Evolutionary conservation across 2,329 filamentous ascomycete species (phyloP).

Genomic region (Monosporascus sp.): DNA sequence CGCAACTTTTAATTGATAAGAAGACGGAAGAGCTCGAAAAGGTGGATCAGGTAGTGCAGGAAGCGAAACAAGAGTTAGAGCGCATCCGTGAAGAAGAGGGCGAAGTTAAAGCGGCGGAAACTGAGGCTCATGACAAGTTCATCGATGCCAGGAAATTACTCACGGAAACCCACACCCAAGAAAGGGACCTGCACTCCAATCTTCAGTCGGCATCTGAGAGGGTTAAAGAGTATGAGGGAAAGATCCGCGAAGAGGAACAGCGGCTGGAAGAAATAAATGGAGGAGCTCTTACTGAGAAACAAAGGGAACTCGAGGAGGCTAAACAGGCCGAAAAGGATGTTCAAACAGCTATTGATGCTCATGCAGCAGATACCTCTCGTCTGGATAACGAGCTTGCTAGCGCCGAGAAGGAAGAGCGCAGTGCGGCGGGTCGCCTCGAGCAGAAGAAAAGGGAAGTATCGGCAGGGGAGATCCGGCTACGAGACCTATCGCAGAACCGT

Average conservation of each 20-base stretch:
- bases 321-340: constrained; percentile 45
- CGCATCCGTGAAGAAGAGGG: constrained; percentile 41
- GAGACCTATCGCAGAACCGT: constrained; percentile 49
- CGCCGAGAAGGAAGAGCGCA: constrained; percentile 18
- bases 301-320: constrained; percentile 54
- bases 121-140: constrained; percentile 46
- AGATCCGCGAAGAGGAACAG: constrained; percentile 51
- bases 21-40: constrained; percentile 46
- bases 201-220: constrained; percentile 49
- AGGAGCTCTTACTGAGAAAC: constrained; percentile 59
- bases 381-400: constrained; percentile 25
- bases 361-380: constrained; percentile 15
- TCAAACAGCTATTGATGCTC: constrained; percentile 21
- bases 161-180: constrained; percentile 52
- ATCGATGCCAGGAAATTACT: constrained; percentile 50
- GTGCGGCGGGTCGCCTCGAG: constrained; percentile 26
- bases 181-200: constrained; percentile 59
- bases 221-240: constrained; percentile 39
- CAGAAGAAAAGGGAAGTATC: constrained; percentile 51
- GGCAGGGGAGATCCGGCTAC: constrained; percentile 45
- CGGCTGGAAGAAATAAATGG: constrained; percentile 66
- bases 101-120: constrained; percentile 40
- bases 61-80: constrained; percentile 34
- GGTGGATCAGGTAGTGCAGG: constrained; percentile 40
- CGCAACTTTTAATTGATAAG: constrained; percentile 29